Evolutionary conservation across 805 yeast genomes (phyloP).

Genomic region (Brettanomyces sp.): DNA sequence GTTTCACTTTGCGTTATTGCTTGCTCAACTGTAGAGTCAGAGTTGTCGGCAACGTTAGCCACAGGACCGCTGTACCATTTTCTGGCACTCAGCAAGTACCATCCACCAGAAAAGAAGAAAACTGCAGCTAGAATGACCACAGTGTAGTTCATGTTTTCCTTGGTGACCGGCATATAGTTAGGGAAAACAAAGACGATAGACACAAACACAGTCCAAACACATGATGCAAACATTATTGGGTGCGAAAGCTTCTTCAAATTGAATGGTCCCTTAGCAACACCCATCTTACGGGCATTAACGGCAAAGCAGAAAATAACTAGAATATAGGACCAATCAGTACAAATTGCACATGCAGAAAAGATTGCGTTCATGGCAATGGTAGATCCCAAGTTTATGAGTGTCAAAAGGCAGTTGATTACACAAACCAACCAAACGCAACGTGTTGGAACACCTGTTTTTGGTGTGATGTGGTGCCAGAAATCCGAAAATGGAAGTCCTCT

Average conservation of each 20-base stretch:
- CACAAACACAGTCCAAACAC: slow-evolving; percentile 36
- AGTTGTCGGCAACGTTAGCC: slow-evolving; percentile 33
- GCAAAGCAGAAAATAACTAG: slow-evolving; percentile 34
- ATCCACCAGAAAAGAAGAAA: slow-evolving; percentile 28
- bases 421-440: slow-evolving; percentile 35
- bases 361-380: slow-evolving; percentile 43
- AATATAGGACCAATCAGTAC: slow-evolving; percentile 42
- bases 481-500: slow-evolving; percentile 40
- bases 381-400: slow-evolving; percentile 34
- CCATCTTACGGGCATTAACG: slow-evolving; percentile 34
- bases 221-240: slow-evolving; percentile 31
- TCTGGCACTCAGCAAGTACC: slow-evolving; percentile 40
- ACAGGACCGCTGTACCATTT: slow-evolving; percentile 51
- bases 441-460: slow-evolving; percentile 33
- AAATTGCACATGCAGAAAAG: slow-evolving; percentile 44
- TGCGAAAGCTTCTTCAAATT: slow-evolving; percentile 34
- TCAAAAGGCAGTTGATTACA: slow-evolving; percentile 32
- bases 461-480: slow-evolving; percentile 31
- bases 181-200: slow-evolving; percentile 46
- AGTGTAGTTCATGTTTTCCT: slow-evolving; percentile 46
- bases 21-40: slow-evolving; percentile 13
- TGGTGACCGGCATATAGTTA: slow-evolving; percentile 32
- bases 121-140: slow-evolving; percentile 37
- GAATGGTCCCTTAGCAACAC: slow-evolving; percentile 41
- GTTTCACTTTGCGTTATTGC: background rate